Evolutionary conservation across 2,329 filamentous ascomycete species (phyloP).

Genomic region (Geosmithia flava): DNA sequence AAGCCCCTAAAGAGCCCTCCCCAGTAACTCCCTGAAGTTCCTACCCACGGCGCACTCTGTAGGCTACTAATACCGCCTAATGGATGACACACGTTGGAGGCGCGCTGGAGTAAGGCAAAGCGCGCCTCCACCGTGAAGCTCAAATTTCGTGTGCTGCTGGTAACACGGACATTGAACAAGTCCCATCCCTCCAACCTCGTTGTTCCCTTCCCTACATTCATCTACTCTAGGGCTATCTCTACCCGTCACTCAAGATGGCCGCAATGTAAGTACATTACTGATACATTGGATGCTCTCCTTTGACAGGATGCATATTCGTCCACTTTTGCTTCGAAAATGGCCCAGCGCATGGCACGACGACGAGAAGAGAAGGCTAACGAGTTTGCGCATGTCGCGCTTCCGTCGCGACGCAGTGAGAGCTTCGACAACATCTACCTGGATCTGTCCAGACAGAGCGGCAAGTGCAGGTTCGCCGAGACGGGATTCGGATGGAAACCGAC

Average conservation of each 20-base stretch:
- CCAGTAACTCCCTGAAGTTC: no score
- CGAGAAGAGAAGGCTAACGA: not conserved
- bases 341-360: not conserved
- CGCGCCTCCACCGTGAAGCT: slow-evolving; percentile 2
- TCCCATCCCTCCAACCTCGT: not conserved
- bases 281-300: not conserved
- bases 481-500: slow-evolving; percentile 93
- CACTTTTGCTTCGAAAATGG: not conserved
- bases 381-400: not conserved
- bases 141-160: slow-evolving; percentile 1
- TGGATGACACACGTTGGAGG: not conserved
- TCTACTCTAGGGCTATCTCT: not conserved
- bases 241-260: slow-evolving; percentile 16
- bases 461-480: slow-evolving; percentile 88
- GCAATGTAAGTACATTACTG: slow-evolving; percentile 21
- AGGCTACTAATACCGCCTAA: not conserved
- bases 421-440: slow-evolving; percentile 98
- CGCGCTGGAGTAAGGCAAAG: not conserved
- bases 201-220: not conserved
- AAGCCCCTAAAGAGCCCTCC: no score
- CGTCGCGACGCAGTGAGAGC: slow-evolving; percentile 50
- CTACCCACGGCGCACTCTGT: no score
- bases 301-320: not conserved
- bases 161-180: not conserved
- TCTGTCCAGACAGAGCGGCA: slow-evolving; percentile 81